These are phyloP conservation scores for Rosa lucieae DNA, from an alignment of 306 rosid genomes.

Conservation along the genomic window DNA sequence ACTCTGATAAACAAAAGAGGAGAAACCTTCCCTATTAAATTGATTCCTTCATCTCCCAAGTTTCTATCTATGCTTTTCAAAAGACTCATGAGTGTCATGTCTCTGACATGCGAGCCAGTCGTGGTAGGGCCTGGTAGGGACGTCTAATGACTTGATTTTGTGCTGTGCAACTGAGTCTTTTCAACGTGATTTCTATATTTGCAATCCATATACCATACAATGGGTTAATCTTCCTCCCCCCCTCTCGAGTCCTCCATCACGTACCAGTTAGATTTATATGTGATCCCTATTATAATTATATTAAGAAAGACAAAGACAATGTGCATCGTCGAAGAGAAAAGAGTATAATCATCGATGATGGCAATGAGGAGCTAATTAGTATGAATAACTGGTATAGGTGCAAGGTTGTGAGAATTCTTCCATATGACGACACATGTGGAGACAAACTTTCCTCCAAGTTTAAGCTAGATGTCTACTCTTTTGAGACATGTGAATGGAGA, in stretches of 20 bases:
- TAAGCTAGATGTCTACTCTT: neutral
- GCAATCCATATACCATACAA: neutral
- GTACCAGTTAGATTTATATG: neutral
- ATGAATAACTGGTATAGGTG: neutral
- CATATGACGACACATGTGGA: neutral
- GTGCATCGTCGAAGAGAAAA: neutral
- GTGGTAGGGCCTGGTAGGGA: neutral
- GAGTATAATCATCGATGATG: neutral
- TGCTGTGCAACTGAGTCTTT: neutral
- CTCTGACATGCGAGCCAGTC: neutral
- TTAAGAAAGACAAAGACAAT: neutral
- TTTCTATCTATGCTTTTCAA: neutral
- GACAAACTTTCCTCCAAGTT: neutral
- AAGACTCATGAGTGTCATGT: neutral
- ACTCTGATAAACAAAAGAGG: neutral
- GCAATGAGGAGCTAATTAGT: neutral
- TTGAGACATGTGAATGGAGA: neutral
- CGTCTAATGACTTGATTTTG: neutral
- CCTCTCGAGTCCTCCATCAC: neutral
- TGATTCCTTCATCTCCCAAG: neutral
- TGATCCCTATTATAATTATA: neutral
- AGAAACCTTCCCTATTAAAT: neutral
- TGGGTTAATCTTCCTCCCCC: neutral
- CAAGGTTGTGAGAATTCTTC: neutral
- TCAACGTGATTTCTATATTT: neutral